These are phyloP conservation scores for Eimeria necatrix DNA, from an alignment of 169 alveolate genomes.

Conservation along the genomic window DNA sequence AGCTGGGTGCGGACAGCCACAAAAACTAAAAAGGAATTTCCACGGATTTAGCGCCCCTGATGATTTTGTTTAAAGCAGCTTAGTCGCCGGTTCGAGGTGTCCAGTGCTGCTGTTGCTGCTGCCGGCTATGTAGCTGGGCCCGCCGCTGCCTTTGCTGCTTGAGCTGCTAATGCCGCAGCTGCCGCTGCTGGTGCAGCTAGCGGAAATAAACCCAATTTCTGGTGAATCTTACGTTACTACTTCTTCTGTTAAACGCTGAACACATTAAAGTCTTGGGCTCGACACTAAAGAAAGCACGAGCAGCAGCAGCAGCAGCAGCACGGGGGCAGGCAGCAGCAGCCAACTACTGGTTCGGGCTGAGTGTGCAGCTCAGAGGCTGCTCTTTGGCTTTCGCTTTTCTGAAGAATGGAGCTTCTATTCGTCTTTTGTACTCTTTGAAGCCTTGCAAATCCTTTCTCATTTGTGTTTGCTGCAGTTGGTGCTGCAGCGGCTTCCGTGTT, in stretches of 20 bases:
- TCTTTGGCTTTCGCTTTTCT: not conserved
- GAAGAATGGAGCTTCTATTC: not conserved
- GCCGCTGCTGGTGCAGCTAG: not conserved
- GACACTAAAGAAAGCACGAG: not conserved
- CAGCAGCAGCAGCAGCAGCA: constrained; percentile 63
- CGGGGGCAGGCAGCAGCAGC: constrained; percentile 58
- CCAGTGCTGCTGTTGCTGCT: constrained; percentile 39
- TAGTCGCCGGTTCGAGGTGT: not conserved
- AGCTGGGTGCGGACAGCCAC: not conserved
- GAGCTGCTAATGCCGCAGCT: not conserved
- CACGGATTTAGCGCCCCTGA: not conserved
- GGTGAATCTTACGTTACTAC: not conserved
- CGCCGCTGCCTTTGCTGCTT: not conserved
- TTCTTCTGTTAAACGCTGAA: not conserved
- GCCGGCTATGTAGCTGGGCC: not conserved
- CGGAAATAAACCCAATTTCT: not conserved
- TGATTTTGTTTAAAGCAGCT: constrained; percentile 1
- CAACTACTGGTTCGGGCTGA: constrained; percentile 31
- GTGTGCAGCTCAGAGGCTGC: constrained; percentile 28
- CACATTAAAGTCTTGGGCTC: not conserved
- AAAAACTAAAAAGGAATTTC: not conserved
- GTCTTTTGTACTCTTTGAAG: not conserved
- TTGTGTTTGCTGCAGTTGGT: not conserved
- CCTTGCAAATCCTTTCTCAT: not conserved
- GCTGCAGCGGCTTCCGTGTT: not conserved